Base-by-base conservation (phyloP, 23 red algal species). In the Rhodosorus marinus region DNA sequence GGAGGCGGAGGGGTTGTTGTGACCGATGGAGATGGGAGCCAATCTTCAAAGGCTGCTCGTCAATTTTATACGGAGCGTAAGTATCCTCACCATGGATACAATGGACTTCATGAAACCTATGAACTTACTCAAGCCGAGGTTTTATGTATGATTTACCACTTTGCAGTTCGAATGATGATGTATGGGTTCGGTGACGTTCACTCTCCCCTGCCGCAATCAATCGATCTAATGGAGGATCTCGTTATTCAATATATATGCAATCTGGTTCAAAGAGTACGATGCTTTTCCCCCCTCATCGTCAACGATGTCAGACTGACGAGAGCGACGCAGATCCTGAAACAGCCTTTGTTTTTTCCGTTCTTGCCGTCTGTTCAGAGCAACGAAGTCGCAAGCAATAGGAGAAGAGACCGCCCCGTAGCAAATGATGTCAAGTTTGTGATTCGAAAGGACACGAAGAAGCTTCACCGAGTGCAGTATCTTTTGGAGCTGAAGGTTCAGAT, bases 131-230 rank as follows among this genome's bases (percentile, higher is more conserved):
- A n/a, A n/a, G n/a, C n/a, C n/a, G n/a, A n/a, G n/a, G n/a, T n/a
- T n/a, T n/a, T n/a, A n/a, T n/a, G n/a, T n/a, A n/a, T n/a, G n/a
- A n/a, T n/a, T n/a, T n/a, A n/a, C n/a, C n/a, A n/a, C n/a, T n/a
- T n/a, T n/a, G n/a, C n/a, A n/a, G n/a, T 92, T 34, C 83, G 83
- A 2, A 46, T 62, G 47, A 84, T 98, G 74, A 83, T 98, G 90
- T 85, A 65, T 54, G 90, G 90, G 6, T 98, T 98, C 60, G 90
- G 90, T 24, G 90, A 98, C 72, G 75, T 59, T 8, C 53, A 52
- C 55, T 72, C 45, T 35, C 90, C 90, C 31, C 61, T 72, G 30
- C n/a, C 46, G 24, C 79, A 78, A 32, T 62, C 70, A 9, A 73
- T 77, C 15, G 27, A 41, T 31, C 71, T 98, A 0, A 75, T 84